Conservation (phyloP, 306 rosid species). For the Citrullus amarus region DNA sequence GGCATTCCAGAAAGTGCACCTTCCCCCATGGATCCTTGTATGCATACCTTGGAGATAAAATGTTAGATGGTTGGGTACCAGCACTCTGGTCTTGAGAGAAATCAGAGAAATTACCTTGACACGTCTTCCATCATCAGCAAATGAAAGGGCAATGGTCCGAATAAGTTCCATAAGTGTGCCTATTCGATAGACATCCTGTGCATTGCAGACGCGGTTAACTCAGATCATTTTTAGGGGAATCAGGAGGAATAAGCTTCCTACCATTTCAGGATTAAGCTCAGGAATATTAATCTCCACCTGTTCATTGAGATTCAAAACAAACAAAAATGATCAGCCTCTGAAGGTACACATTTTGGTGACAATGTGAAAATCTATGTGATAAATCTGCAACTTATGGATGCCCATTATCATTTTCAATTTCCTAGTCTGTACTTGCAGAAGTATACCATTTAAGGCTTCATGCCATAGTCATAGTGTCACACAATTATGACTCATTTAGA, state of each 20-base stretch:
- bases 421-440: not conserved
- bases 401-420: not conserved
- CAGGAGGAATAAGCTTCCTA: constrained; percentile 16
- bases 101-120: constrained; percentile 51
- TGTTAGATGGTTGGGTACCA: not conserved
- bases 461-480: not conserved
- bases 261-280: constrained; percentile 94
- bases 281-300: constrained; percentile 96
- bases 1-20: constrained; percentile 99
- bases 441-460: not conserved
- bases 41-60: constrained; percentile 57
- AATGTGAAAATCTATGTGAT: not conserved
- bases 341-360: not conserved
- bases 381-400: not conserved
- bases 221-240: constrained; percentile 3
- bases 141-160: constrained; percentile 80
- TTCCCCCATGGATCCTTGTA: constrained; percentile 98
- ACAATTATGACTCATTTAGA: not conserved
- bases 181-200: constrained; percentile 92
- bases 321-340: constrained; percentile 15
- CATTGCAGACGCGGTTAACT: constrained; percentile 27
- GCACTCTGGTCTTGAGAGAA: not conserved
- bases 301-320: constrained; percentile 20
- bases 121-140: constrained; percentile 83
- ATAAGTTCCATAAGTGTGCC: constrained; percentile 89